Evolutionary conservation across 2,329 filamentous ascomycete species (phyloP), one percentile per base, ranked within the genome.

Genomic region (Keithomyces neogunnii): DNA sequence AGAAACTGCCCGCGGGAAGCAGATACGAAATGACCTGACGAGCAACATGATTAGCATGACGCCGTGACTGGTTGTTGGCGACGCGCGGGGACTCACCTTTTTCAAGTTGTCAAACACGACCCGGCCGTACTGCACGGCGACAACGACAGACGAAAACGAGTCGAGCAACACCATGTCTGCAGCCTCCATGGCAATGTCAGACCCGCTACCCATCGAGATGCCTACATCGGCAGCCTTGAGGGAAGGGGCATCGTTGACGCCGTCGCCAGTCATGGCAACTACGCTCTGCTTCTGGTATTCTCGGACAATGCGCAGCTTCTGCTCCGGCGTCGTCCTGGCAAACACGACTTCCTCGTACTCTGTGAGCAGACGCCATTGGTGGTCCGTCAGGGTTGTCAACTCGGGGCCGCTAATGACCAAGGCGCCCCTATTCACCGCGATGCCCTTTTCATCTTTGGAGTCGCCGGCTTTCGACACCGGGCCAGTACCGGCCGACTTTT

Each of bases 211-310:
- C 58, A 95, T 82, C 1, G 88, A 86, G 54, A 95, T 92, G 51
- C 88, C 88, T 1, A 95, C 82, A 59, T 95, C 89, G 13, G 89
- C 88, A 1, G 84, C 83, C 2, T 86, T 82, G 3, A 95, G 78
- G 2, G 89, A 89, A 0, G 89, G 88, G 0, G 88, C 86, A 62
- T 95, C 89, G 60, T 95, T 95, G 58, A 92, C 88, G 19, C 89
- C 89, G 59, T 95, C 89, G 38, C 89, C 89, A 2, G 91, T 88
- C 81, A 95, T 93, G 39, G 84, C 89, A 1, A 95, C 81, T 2
- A 87, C 84, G 66, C 57, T 85, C 62, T 78, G 73, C 7, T 73
- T 67, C 61, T 88, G 86, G 54, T 89, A 84, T 63, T 88, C 85
- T 32, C 80, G 79, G n/a, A 91, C 86, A 54, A 90, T 90, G 35